phyloP scores from a whole-genome alignment of 164 flowering plant genomes.

The Warburgia ugandensis region DNA sequence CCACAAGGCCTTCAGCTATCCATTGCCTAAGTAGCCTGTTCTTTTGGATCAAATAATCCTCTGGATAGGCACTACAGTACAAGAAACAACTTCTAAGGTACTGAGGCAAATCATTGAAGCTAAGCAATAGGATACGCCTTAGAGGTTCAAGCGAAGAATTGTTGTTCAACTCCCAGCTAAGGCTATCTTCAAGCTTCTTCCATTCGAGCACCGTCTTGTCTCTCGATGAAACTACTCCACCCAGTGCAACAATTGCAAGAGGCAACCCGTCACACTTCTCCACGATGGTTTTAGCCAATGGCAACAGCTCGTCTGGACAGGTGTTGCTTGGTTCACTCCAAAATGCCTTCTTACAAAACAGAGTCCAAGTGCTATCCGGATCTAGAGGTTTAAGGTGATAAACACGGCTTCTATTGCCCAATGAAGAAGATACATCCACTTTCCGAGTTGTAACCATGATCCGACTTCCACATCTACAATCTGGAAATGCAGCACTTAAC shows the following conservation, averaged over 20 bases:
- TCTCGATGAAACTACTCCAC: slow-evolving; percentile 7
- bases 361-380: neutral
- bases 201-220: slow-evolving; percentile 5
- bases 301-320: neutral
- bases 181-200: slow-evolving; percentile 3
- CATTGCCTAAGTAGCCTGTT: slow-evolving; percentile 14
- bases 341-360: slow-evolving; percentile 7
- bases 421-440: slow-evolving; percentile 24
- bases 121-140: neutral
- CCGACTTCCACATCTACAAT: slow-evolving; percentile 20
- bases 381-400: neutral
- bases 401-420: slow-evolving; percentile 14
- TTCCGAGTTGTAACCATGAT: slow-evolving; percentile 30
- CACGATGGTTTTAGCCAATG: slow-evolving; percentile 3
- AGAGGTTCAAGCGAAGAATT: neutral
- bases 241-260: slow-evolving; percentile 16
- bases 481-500: slow-evolving; percentile 17
- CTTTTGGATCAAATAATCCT: slow-evolving; percentile 7
- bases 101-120: slow-evolving; percentile 11
- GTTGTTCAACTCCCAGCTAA: slow-evolving; percentile 9
- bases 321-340: neutral
- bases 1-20: slow-evolving; percentile 23
- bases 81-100: slow-evolving; percentile 18
- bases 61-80: slow-evolving; percentile 17
- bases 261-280: slow-evolving; percentile 21